phyloP scores from a whole-genome alignment of 176 grass and related monocot species.

The Oryza brachyantha region DNA sequence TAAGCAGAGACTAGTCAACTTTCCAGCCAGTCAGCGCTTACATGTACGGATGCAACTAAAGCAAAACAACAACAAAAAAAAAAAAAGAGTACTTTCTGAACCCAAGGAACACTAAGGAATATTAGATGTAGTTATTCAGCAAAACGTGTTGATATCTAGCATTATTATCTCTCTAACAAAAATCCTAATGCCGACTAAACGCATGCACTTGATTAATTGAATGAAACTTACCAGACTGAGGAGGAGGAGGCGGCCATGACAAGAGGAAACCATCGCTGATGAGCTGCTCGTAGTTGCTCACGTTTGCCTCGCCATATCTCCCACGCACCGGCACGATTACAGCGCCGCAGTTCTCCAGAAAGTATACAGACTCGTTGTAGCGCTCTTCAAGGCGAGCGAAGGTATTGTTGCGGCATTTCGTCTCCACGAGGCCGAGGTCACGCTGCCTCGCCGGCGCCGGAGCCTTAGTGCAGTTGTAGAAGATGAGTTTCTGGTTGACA shows the following conservation, averaged over 20 bases:
- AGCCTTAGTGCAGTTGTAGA: slow-evolving; percentile 20
- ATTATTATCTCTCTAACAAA: not conserved
- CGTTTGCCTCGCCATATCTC: not conserved
- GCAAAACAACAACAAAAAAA: not conserved
- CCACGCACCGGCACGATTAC: slow-evolving; percentile 15
- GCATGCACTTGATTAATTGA: not conserved
- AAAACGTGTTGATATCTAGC: not conserved
- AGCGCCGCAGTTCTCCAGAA: not conserved
- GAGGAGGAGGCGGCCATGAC: not conserved
- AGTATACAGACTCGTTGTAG: not conserved
- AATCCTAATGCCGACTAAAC: not conserved
- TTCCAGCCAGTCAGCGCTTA: not conserved
- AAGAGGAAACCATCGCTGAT: slow-evolving; percentile 38
- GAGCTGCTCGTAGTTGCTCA: slow-evolving; percentile 11
- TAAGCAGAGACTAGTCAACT: not conserved
- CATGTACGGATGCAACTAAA: not conserved
- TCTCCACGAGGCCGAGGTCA: slow-evolving; percentile 1
- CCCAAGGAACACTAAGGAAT: not conserved
- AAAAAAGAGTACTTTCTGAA: not conserved
- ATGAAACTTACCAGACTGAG: not conserved
- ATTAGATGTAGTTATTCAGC: too few species aligned
- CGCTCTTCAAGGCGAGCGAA: not conserved
- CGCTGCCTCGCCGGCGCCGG: not conserved
- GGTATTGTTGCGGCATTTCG: not conserved
- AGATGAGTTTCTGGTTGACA: slow-evolving; percentile 13